phyloP scores from a whole-genome alignment of 1,284 basidiomycete species.

The Apiotrichum laibachii region DNA sequence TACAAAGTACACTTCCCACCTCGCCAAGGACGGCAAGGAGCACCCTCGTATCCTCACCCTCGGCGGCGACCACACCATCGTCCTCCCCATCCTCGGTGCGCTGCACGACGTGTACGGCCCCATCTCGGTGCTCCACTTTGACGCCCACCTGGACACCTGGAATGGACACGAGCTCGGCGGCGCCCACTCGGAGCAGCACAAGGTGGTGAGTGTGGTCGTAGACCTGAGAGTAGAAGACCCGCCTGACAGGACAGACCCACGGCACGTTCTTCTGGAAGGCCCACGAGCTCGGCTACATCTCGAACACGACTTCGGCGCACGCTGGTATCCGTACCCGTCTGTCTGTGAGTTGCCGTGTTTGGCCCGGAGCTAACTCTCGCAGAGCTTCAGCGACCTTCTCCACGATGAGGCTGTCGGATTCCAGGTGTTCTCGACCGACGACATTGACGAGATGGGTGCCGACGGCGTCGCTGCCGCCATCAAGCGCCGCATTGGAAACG shows the following conservation, averaged over 20 bases:
- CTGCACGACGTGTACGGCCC: conserved; percentile 49
- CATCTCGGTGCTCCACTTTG: conserved; percentile 47
- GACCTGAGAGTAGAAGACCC: not conserved
- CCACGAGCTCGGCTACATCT: conserved; percentile 50
- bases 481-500: conserved; percentile 41
- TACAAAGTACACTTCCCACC: conserved; percentile 11
- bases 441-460: conserved; percentile 52
- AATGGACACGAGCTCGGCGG: conserved; percentile 28
- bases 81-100: conserved; percentile 52
- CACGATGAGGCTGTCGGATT: conserved; percentile 53
- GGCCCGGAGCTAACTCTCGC: not conserved
- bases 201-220: conserved; percentile 16
- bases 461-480: conserved; percentile 49
- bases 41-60: conserved; percentile 52
- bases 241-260: conserved; percentile 34
- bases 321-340: conserved; percentile 48
- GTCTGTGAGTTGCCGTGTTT: conserved; percentile 22
- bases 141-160: conserved; percentile 53
- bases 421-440: conserved; percentile 48
- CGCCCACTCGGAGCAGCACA: conserved; percentile 21
- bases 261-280: conserved; percentile 53
- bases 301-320: conserved; percentile 61
- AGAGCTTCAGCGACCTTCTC: conserved; percentile 25
- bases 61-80: conserved; percentile 54
- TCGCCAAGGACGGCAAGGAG: conserved; percentile 39